A percentile compares a stretch with the other conserved stretches of the same genome.
These are phyloP conservation scores for Prototheca cutis DNA, from an alignment of 163 green algal species.

Conservation along the genomic window DNA sequence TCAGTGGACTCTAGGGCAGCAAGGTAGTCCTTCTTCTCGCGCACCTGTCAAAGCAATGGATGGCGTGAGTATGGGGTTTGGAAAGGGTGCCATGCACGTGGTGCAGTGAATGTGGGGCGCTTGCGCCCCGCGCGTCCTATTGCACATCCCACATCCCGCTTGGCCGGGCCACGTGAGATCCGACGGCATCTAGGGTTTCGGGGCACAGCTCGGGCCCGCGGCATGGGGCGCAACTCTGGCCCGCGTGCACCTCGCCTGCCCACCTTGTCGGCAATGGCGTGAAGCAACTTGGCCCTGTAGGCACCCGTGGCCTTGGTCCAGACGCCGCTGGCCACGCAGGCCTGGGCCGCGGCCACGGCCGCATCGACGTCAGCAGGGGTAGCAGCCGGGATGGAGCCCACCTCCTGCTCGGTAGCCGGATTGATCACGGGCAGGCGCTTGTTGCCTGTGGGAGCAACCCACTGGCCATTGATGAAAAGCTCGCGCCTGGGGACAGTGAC, in stretches of 20 bases:
- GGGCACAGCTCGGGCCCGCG: not conserved
- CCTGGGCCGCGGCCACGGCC: conserved; percentile 42
- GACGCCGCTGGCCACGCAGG: conserved; percentile 22
- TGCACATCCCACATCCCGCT: not conserved
- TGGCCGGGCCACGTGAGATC: no score
- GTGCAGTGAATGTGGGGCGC: no score
- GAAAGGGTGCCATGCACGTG: no score
- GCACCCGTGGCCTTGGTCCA: conserved; percentile 46
- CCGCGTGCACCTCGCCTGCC: no score
- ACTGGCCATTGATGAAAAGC: conserved; percentile 57
- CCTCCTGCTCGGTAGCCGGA: conserved; percentile 39
- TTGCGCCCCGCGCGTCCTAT: not conserved
- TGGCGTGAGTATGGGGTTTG: no score
- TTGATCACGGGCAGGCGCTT: conserved; percentile 42
- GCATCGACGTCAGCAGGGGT: conserved; percentile 46
- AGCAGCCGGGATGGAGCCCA: conserved; percentile 52
- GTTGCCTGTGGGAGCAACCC: conserved; percentile 24
- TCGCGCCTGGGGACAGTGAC: conserved; percentile 10
- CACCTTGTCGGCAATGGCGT: conserved; percentile 55
- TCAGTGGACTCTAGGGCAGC: conserved; percentile 66
- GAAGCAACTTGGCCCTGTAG: conserved; percentile 44
- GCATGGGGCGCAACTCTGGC: no score
- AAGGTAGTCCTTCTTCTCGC: conserved; percentile 52
- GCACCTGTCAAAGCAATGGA: conserved; percentile 28
- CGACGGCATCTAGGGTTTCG: no score